A percentile compares a stretch with the other conserved stretches of the same genome.
These are phyloP conservation scores for Vigna hirtella DNA, from an alignment of 306 rosid genomes.

Conservation along the genomic window DNA sequence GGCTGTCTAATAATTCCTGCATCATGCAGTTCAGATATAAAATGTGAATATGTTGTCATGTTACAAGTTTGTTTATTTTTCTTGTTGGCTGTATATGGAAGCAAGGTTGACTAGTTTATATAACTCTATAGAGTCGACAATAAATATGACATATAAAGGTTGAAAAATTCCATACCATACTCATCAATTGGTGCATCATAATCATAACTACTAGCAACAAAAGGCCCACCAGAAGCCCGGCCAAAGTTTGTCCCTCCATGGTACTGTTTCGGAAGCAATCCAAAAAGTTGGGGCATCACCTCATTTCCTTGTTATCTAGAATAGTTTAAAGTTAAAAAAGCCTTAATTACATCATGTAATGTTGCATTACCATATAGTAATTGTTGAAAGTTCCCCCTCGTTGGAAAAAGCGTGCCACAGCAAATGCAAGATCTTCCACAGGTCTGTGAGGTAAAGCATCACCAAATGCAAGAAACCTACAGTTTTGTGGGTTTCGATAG, in stretches of 20 bases:
- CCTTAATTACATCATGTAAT: not conserved
- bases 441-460: slow-evolving; percentile 86
- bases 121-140: not conserved
- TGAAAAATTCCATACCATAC: slow-evolving; percentile 69
- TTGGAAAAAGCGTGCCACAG: slow-evolving; percentile 93
- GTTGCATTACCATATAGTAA: slow-evolving; percentile 83
- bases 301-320: not conserved
- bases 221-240: slow-evolving; percentile 81
- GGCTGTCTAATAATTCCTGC: slow-evolving; percentile 90
- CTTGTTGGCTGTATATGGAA: slow-evolving; percentile 17
- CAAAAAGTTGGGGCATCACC: slow-evolving; percentile 43
- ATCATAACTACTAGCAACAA: slow-evolving; percentile 86
- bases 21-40: slow-evolving; percentile 39
- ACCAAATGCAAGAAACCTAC: slow-evolving; percentile 85
- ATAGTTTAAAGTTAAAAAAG: slow-evolving; percentile 1
- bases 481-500: not conserved
- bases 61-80: slow-evolving; percentile 4
- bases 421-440: slow-evolving; percentile 86
- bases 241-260: slow-evolving; percentile 98
- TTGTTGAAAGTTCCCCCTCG: slow-evolving; percentile 92
- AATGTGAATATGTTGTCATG: slow-evolving; percentile 8
- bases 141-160: slow-evolving; percentile 21
- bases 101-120: slow-evolving; percentile 9
- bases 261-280: slow-evolving; percentile 64
- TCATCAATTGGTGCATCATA: slow-evolving; percentile 98